These are phyloP conservation scores for Cladosporium sp. DNA, from an alignment of 2,329 filamentous ascomycete species.

Conservation along the genomic window DNA sequence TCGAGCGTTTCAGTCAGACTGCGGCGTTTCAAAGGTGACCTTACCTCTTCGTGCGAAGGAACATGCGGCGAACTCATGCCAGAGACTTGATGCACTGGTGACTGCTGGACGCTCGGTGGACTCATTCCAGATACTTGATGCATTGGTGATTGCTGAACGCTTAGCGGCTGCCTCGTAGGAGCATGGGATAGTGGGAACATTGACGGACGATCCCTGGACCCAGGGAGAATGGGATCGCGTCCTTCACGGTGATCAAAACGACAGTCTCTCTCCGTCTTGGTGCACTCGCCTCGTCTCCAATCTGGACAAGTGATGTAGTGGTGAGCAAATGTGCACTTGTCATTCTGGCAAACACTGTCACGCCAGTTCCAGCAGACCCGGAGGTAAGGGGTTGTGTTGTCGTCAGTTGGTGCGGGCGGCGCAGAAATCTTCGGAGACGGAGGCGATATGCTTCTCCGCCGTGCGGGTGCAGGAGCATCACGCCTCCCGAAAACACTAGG, in stretches of 20 bases:
- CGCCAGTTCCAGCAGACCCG: slow-evolving; percentile 26
- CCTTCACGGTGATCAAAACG: neutral
- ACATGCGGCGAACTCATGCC: neutral
- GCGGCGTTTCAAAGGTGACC: neutral
- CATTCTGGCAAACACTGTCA: too few relatives aligned
- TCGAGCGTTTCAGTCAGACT: neutral
- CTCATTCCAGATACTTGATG: neutral
- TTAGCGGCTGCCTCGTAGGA: neutral
- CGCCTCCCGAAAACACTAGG: slow-evolving; percentile 21
- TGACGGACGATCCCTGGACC: too few relatives aligned
- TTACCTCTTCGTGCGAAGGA: neutral
- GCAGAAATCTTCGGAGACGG: neutral
- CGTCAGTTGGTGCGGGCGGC: neutral
- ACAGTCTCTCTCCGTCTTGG: slow-evolving; percentile 10
- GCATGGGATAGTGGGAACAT: neutral
- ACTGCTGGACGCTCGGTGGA: neutral
- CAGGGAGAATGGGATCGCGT: neutral
- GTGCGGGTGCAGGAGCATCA: slow-evolving; percentile 21
- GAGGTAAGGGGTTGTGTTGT: neutral
- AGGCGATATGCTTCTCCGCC: slow-evolving; percentile 18
- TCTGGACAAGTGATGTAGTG: slow-evolving; percentile 28
- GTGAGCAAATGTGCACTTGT: slow-evolving; percentile 28
- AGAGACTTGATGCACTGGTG: neutral
- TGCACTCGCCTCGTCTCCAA: slow-evolving; percentile 26
- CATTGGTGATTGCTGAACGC: neutral